Base-by-base conservation (phyloP, 306 rosid species). In the Cicer pinnatifidum region DNA sequence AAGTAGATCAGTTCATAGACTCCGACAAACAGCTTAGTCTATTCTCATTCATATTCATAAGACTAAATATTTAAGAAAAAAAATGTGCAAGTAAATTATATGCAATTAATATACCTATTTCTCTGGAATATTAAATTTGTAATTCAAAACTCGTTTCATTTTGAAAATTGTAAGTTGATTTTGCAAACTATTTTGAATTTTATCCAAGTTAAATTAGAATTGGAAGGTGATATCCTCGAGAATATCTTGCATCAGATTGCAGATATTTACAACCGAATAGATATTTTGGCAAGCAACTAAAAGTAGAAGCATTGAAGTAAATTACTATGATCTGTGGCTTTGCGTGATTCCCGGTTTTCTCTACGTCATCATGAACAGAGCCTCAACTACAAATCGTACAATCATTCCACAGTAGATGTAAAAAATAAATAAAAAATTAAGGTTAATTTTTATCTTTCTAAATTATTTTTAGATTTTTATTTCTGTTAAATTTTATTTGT, bases 351-450 rank as follows among this genome's bases (percentile, higher is more conserved):
- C 1, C 64, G 11, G 61, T 11, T 64, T 56, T 82, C 56, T 19
- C 57, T 60, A 16, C 16, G 38, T 12, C 52, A 60, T 60, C 45
- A 71, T 69, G 58, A 46, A 75, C 54, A 56, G 33, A 28, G 35
- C 28, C 39, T 67, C 72, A 50, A 75, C 52, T 59, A 51, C 54
- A 9, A 39, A 2, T 82, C 82, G 84, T 84, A 80, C 84, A 73
- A 68, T 72, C 37, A 80, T 80, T 63, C 70, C 37, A 33, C 39
- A 8, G 54, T 50, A 23, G 3, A 23, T 23, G 33, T 23, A 2
- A 23, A 23, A 20, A 23, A 20, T 20, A 23, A 23, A 23, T 23
- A 23, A 23, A 23, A 28, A 23, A 23, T 23, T 23, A 23, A 23
- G 28, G 28, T 23, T 23, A 23, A 1, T 23, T 23, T 23, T 23